Evolutionary conservation across 2,329 filamentous ascomycete species (phyloP), one percentile per base, ranked within the genome.

Genomic region (Fusarium anthophilum): DNA sequence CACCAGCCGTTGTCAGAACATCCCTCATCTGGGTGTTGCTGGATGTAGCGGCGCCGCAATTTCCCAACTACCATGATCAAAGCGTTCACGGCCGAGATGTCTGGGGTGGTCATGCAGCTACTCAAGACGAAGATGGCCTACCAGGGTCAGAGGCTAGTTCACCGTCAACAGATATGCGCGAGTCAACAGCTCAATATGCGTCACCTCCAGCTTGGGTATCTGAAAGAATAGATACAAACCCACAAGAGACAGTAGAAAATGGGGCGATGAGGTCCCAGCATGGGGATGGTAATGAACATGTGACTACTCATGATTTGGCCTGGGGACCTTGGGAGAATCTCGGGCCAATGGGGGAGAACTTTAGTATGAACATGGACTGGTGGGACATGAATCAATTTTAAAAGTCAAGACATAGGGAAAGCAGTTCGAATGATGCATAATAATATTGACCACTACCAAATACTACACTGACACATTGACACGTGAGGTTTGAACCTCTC

Each of bases 301-400:
- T 47, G 9, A 32, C n/a, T 18, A 41, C 51, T 0, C 38, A 64
- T 28, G 64, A 70, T 41, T 22, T 75, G 14, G 53, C 69, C 3
- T 75, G 72, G 72, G 72, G 72, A 9, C 72, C 69, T 32, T 75
- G 72, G 72, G 72, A 75, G 17, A 58, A 67, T 39, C n/a, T 75
- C 5, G 66, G 66, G 3, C 64, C 60, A 0, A 54, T 70, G 43
- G 58, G 65, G 0, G 58, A 60, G 3, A 63, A 57, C 20, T 41
- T 69, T 2, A 51, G 32, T 41, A 55, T 58, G 30, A 69, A 55
- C 5, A 53, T 67, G 28, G 69, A 70, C 17, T 75, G 69, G 72
- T 75, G 72, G 72, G 58, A 70, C 6, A 54, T 72, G 43, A 62
- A 62, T 22, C 66, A 75, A 44, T 61, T 74, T 11, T 74, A 7